Evolutionary conservation across 2,329 filamentous ascomycete species (phyloP).

Genomic region (Tothia fuscella): DNA sequence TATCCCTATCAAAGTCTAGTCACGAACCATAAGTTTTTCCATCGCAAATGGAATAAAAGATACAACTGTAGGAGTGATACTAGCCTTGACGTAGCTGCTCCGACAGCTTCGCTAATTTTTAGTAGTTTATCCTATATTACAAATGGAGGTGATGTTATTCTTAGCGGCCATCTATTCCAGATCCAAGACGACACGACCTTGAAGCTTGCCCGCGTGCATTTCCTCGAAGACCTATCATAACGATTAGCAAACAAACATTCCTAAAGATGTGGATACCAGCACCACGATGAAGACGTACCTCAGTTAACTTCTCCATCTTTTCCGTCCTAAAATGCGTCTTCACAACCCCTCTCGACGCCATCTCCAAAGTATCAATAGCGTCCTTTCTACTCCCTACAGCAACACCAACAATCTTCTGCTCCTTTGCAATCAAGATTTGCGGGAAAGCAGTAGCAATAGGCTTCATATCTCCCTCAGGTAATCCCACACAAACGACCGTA

Average conservation of each 20-base stretch:
- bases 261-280: too few species aligned
- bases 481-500: constrained; percentile 33
- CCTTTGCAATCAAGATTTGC: constrained; percentile 30
- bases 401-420: constrained; percentile 31
- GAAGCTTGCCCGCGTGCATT: constrained; percentile 33
- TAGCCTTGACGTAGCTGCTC: too few species aligned
- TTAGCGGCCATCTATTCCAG: constrained; percentile 15
- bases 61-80: too few species aligned
- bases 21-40: too few species aligned
- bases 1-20: too few species aligned
- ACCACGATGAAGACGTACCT: constrained; percentile 13
- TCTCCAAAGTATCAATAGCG: constrained; percentile 37
- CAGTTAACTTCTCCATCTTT: constrained; percentile 36
- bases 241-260: not conserved
- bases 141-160: too few species aligned
- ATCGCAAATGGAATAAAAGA: too few species aligned
- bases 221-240: constrained; percentile 27
- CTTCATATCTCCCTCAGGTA: constrained; percentile 36
- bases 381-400: constrained; percentile 36
- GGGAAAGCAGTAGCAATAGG: constrained; percentile 31
- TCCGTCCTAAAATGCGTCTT: constrained; percentile 36
- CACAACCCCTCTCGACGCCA: constrained; percentile 32
- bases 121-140: not conserved
- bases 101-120: too few species aligned
- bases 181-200: constrained; percentile 37